Percentiles rank a stretch among this genome's conserved stretches.
Conservation (phyloP, 176 grass and related monocot species). For the Tillandsia leiboldiana region DNA sequence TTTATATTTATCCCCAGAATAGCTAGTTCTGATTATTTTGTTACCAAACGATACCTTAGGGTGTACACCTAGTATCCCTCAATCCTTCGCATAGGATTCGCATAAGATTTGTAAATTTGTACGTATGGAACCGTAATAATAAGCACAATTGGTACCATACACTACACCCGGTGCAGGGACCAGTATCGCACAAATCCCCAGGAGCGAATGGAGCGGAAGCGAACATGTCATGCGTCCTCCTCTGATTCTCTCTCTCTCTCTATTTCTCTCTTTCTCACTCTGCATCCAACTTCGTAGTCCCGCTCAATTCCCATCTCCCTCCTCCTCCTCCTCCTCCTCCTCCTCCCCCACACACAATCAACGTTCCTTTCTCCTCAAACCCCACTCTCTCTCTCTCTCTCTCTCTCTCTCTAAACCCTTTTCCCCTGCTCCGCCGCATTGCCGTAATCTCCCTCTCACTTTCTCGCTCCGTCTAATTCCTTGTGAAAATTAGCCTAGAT, state of each 20-base stretch:
- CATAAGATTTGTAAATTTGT: no score
- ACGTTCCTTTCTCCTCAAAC: not conserved
- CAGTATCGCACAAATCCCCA: not conserved
- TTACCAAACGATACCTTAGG: no score
- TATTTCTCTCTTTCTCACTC: not conserved
- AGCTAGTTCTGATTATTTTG: no score
- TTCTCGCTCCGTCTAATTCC: conserved; percentile 2
- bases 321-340: not conserved
- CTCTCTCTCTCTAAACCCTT: not conserved
- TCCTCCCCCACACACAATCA: conserved; percentile 3
- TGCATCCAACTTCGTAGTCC: not conserved
- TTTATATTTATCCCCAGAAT: no score
- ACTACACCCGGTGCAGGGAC: no score
- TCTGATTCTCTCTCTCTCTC: conserved; percentile 8
- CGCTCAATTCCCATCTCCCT: conserved; percentile 1
- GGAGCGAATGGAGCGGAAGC: conserved; percentile 15
- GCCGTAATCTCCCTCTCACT: not conserved
- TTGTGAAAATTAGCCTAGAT: not conserved
- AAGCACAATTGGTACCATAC: no score
- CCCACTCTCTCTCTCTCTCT: not conserved
- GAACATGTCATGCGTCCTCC: conserved; percentile 14
- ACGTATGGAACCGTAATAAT: no score
- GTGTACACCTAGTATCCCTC: no score
- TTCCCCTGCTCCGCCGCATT: conserved; percentile 4
- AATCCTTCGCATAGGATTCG: no score